Percentiles rank a stretch among this genome's conserved stretches.
Conservation (phyloP, 306 rosid species). For the Medicago ruthenica region DNA sequence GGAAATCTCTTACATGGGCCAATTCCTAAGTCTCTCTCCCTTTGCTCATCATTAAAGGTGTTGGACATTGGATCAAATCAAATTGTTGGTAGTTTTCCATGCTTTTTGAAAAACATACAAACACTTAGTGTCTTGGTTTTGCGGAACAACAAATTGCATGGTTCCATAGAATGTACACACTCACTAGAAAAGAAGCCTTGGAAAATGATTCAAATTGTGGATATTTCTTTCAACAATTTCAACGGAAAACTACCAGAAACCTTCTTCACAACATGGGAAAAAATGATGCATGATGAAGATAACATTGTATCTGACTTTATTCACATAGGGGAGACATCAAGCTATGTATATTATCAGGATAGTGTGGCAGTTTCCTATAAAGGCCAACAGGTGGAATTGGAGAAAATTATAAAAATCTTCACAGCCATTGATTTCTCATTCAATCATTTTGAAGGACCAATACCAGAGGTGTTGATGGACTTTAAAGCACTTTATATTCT, state of each 20-base stretch:
- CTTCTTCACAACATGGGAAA: constrained; percentile 21
- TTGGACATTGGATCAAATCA: constrained; percentile 44
- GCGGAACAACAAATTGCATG: constrained; percentile 40
- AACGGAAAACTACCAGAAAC: constrained; percentile 30
- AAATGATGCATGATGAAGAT: neutral
- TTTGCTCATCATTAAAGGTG: constrained; percentile 14
- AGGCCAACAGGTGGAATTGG: constrained; percentile 8
- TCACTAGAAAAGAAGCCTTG: neutral
- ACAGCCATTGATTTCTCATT: constrained; percentile 51
- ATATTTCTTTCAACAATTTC: constrained; percentile 52
- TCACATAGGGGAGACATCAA: too few species aligned
- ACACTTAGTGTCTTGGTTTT: constrained; percentile 42
- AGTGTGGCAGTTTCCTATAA: neutral
- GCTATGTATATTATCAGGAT: neutral
- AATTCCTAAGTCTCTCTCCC: constrained; percentile 48
- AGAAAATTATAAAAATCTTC: constrained; percentile 23
- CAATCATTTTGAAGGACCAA: constrained; percentile 39
- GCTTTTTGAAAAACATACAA: constrained; percentile 8
- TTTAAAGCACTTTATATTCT: constrained; percentile 30
- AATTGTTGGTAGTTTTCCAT: neutral
- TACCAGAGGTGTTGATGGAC: constrained; percentile 42
- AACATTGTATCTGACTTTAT: neutral
- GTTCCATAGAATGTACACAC: constrained; percentile 37
- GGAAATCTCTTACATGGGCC: constrained; percentile 29
- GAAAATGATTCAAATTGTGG: constrained; percentile 47